Base-by-base conservation (phyloP, 164 flowering plant genomes). In the Macadamia tetraphylla region DNA sequence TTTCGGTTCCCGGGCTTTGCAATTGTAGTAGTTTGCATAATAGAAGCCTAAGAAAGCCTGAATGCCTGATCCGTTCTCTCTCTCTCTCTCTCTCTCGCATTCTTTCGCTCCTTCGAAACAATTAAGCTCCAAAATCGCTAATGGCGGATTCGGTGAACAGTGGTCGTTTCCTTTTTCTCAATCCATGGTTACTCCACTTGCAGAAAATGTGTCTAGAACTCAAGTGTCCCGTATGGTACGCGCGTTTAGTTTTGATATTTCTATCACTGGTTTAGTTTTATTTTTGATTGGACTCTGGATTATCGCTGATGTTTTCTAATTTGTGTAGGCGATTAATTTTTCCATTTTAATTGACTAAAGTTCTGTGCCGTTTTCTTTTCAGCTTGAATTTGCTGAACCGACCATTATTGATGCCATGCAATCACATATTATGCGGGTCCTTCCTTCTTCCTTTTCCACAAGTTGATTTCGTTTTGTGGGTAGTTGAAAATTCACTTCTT, bases 361-460 rank as follows among this genome's bases (percentile, higher is more conserved):
- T 35, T 2, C 3, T 35, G 40, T 35, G 40, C 40, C 5, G 8
- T 78, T 68, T 1, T 58, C 58, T 2, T 75, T 82, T 75, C 85
- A 89, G 95, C 73, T 77, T 87, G 60, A 62, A 78, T 57, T 76
- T 89, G 79, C 70, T 83, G 14, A 66, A 64, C 17, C 67, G 75
- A 9, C 95, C 95, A 3, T 46, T 77, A 40, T 61, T 89, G 75
- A 80, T 86, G 12, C 90, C 90, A 0, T 89, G 92, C 66, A 73
- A 81, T 71, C 92, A 87, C 70, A 70, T 86, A 3, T 82, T 87
- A 64, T 87, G 90, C 90, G 70, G 77, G 95, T 87, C 17, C 48
- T 31, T 66, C 31, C 44, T 30, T 49, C 14, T 40, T 35, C 35
- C 59, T 49, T 65, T 10, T 69, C 58, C 73, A 11, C 29, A 44